These are phyloP conservation scores for Penicillium flavigenum DNA, from an alignment of 495 filamentous ascomycete species.

Conservation along the genomic window DNA sequence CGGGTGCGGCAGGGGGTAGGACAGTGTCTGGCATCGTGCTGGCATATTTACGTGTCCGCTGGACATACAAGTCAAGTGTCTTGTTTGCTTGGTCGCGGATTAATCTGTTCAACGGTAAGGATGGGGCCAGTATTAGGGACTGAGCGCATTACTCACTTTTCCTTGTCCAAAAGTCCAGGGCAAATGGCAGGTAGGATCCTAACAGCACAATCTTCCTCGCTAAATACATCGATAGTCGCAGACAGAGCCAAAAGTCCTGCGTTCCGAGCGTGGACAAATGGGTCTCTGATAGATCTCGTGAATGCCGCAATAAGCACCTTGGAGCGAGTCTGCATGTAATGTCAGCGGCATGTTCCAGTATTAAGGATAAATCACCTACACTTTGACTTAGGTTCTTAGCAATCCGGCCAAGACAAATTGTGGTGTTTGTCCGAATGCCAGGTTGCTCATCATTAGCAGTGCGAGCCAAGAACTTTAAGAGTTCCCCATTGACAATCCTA, in stretches of 20 bases:
- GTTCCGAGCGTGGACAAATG: constrained; percentile 89
- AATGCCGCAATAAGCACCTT: constrained; percentile 95
- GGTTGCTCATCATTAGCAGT: constrained; percentile 98
- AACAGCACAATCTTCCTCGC: constrained; percentile 82
- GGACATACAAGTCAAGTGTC: constrained; percentile 84
- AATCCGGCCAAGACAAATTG: constrained; percentile 94
- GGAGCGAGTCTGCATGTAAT: constrained; percentile 56
- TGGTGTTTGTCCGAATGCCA: constrained; percentile 95
- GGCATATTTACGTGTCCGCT: constrained; percentile 75
- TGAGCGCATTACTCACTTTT: constrained; percentile 58
- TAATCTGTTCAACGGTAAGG: constrained; percentile 42
- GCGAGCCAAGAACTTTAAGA: constrained; percentile 87
- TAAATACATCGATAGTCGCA: constrained; percentile 83
- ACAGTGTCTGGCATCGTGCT: constrained; percentile 77
- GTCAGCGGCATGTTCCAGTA: constrained; percentile 19
- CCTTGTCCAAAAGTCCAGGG: constrained; percentile 79
- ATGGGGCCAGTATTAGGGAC: not conserved
- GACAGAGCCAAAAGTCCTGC: constrained; percentile 81
- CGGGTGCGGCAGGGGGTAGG: constrained; percentile 48
- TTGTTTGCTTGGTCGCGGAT: constrained; percentile 90
- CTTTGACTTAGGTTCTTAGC: constrained; percentile 79
- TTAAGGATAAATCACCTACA: constrained; percentile 40
- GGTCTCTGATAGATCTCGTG: constrained; percentile 81
- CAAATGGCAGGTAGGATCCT: constrained; percentile 82
- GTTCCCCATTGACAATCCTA: constrained; percentile 86